Percentiles rank a stretch among this genome's conserved stretches.
Evolutionary conservation across 805 yeast species (phyloP).

Genomic region (Metschnikowia noctiluminum): DNA sequence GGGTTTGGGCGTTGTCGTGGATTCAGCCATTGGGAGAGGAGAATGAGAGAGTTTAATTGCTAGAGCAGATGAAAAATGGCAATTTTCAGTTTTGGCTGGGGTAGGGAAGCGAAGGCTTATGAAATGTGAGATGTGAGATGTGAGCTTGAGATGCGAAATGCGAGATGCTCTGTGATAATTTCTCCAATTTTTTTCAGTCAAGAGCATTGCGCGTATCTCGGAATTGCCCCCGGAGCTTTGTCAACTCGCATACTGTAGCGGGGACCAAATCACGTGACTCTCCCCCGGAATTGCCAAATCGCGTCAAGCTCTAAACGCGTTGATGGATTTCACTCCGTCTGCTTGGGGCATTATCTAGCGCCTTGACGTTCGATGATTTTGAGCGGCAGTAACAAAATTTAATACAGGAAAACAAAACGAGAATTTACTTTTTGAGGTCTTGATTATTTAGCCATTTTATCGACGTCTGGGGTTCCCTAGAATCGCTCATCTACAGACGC

Average conservation of each 20-base stretch:
- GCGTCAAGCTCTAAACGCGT: background rate
- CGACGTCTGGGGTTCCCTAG: too few relatives aligned
- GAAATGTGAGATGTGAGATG: background rate
- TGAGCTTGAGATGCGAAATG: background rate
- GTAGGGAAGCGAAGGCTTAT: background rate
- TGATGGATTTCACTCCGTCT: too few relatives aligned
- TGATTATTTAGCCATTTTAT: too few relatives aligned
- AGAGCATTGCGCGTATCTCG: constrained; percentile 1
- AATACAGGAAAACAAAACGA: too few relatives aligned
- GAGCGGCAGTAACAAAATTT: too few relatives aligned
- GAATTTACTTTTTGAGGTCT: too few relatives aligned
- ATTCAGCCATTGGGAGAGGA: constrained; percentile 1
- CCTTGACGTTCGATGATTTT: too few relatives aligned
- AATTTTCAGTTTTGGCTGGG: background rate
- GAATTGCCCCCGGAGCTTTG: background rate
- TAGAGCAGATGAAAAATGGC: background rate
- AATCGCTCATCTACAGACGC: too few relatives aligned
- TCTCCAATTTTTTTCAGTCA: background rate
- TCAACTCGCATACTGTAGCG: too few relatives aligned
- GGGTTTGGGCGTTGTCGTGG: background rate
- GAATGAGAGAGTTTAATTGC: background rate
- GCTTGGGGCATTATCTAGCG: too few relatives aligned
- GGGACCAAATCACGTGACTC: background rate
- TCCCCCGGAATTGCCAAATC: background rate
- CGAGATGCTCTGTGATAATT: background rate